Percentiles rank a stretch among this genome's conserved stretches.
These are phyloP conservation scores for Penicillium oxalicum DNA, from an alignment of 2,329 filamentous ascomycete species.

Conservation along the genomic window DNA sequence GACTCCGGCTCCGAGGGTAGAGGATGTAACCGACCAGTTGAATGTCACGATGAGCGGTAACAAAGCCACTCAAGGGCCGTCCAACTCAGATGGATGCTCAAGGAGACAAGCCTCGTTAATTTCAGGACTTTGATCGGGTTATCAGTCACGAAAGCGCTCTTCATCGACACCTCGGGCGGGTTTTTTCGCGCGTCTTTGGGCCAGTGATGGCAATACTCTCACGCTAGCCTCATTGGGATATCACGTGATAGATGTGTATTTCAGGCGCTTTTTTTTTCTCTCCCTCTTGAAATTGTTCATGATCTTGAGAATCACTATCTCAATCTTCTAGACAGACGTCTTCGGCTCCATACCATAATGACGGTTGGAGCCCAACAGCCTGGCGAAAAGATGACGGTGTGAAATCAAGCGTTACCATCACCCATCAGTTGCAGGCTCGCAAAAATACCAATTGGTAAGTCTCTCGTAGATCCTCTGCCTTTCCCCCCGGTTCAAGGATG, in stretches of 20 bases:
- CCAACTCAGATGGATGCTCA: background rate
- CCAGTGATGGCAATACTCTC: background rate
- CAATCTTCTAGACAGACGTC: too few relatives aligned
- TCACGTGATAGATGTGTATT: too few relatives aligned
- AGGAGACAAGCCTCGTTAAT: background rate
- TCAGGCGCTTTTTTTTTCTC: constrained; percentile 5
- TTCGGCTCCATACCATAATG: too few relatives aligned
- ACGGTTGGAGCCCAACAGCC: too few relatives aligned
- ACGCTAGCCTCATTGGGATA: too few relatives aligned
- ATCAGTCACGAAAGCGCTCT: background rate
- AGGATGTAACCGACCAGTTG: constrained; percentile 19
- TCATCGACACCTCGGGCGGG: background rate
- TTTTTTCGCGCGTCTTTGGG: constrained; percentile 1
- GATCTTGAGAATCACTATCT: too few relatives aligned
- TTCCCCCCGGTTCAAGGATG: constrained; percentile 47
- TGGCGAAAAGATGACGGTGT: too few relatives aligned
- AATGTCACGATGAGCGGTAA: constrained; percentile 5
- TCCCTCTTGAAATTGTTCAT: background rate
- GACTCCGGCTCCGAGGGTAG: constrained; percentile 23
- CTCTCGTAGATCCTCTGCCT: constrained; percentile 2
- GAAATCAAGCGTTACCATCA: constrained; percentile 7
- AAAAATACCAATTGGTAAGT: constrained; percentile 19
- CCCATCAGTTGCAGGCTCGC: constrained; percentile 1
- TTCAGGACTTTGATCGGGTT: background rate
- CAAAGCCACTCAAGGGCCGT: background rate